Evolutionary conservation across 192 early-diverging fungal genomes (phyloP), one percentile per base, ranked within the genome.

Genomic region (Podochytrium sp.): DNA sequence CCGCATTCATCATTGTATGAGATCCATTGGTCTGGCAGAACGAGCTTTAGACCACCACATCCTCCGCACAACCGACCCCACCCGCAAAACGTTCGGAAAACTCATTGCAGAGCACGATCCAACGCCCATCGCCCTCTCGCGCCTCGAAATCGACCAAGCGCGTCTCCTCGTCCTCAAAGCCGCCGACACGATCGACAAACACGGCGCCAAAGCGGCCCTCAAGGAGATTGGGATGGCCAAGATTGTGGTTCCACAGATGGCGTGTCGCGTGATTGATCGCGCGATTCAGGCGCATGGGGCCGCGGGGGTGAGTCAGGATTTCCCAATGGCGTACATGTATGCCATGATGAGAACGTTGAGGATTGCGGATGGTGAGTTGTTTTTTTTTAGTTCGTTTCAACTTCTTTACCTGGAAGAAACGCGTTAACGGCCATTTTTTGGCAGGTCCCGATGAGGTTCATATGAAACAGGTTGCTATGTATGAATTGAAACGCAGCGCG

Each of bases 1-100:
- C n/a, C 92, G 96, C 58, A 95, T 98, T 80, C 97, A 99, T 87
- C 96, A 98, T 84, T 97, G 95, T 82, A 97, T 98, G 96, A 92
- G 96, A 39, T 83, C 90, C 12, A 92, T 99, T 64, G 97, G 97
- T 34, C 87, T 94, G 82, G 95, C 92, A 40, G 96, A 98, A 78
- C 90, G 96, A 71, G 93, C 91, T 14, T 79, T 99, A 64, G 95
- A 95, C 61, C 84, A 88, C 58, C 94, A 95, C 87, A 71, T 99
- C 33, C 71, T 80, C 2, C 90, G 96, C 56, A 89, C 94, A 7
- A 95, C 94, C 30, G 86, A 89, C 76, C 89, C 90, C 12, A 75
- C 86, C 2, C 91, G 94, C 55, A 83, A 87, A 23, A 93, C 96
- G 0, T 99, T 99, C 79, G 95, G 95, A 30, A 93, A 93, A 77